Conservation (phyloP, 768 basidiomycete genomes). For the Suillus clintonianus region DNA sequence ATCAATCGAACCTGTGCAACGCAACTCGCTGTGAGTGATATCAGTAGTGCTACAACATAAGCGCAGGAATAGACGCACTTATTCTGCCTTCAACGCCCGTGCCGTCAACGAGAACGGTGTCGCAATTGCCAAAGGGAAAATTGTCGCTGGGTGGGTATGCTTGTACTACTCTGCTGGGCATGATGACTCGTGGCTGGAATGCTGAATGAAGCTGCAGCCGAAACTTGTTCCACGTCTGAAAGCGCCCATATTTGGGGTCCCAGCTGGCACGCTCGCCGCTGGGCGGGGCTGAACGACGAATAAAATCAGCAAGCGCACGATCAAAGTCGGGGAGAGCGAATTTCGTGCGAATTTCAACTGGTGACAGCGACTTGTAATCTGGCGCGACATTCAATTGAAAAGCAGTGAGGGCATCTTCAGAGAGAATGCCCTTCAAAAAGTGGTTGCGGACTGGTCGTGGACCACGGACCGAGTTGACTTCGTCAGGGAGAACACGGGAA, state of each 20-base stretch:
- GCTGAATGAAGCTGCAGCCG: background rate
- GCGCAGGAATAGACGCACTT: background rate
- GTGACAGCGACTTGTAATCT: constrained; percentile 11
- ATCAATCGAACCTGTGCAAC: background rate
- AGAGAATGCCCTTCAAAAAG: too few relatives aligned
- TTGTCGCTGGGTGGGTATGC: background rate
- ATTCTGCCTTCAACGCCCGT: background rate
- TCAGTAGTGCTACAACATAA: background rate
- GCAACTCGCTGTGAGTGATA: background rate
- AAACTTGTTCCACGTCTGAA: background rate
- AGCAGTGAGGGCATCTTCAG: background rate
- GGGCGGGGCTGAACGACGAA: background rate
- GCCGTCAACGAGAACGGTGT: background rate
- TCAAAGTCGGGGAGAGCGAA: constrained; percentile 29
- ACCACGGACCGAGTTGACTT: constrained; percentile 3
- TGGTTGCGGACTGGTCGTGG: too few relatives aligned
- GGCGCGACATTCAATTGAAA: constrained; percentile 27
- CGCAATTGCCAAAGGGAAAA: background rate
- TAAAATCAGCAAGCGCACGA: constrained; percentile 21
- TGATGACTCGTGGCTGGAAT: background rate
- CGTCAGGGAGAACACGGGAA: background rate
- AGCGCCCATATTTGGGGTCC: background rate
- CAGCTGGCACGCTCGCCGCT: background rate
- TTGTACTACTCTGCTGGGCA: background rate
- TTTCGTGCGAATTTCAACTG: constrained; percentile 18